Percentiles rank a stretch among this genome's conserved stretches.
Conservation (phyloP, 495 filamentous ascomycete genomes). For the Penicillium psychrofluorescens region DNA sequence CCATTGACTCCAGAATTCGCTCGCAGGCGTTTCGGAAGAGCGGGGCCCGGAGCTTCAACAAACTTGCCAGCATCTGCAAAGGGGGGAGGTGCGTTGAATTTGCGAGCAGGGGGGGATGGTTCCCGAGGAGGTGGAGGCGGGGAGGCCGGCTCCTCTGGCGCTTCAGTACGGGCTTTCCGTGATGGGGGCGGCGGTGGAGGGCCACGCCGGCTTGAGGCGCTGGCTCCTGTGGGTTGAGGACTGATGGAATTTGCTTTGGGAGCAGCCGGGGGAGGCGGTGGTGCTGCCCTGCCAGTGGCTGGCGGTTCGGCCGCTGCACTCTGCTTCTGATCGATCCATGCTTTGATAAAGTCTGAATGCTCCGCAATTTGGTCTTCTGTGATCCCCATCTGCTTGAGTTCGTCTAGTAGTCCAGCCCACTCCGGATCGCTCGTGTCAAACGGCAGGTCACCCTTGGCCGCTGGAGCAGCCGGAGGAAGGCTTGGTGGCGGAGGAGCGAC, state of each 20-base stretch:
- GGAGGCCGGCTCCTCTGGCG: constrained; percentile 48
- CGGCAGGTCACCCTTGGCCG: constrained; percentile 46
- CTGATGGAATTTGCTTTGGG: constrained; percentile 44
- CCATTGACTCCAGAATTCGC: constrained; percentile 56
- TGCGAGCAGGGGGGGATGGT: constrained; percentile 42
- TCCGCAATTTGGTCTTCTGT: constrained; percentile 88
- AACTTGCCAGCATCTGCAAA: constrained; percentile 81
- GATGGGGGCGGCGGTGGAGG: constrained; percentile 83
- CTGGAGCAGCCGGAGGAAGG: constrained; percentile 18
- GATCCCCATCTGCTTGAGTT: constrained; percentile 78
- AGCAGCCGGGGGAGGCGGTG: constrained; percentile 51
- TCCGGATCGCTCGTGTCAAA: constrained; percentile 78
- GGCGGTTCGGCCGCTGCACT: constrained; percentile 31
- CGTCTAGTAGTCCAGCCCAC: constrained; percentile 77
- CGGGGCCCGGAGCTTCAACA: constrained; percentile 47
- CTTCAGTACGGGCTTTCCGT: constrained; percentile 48
- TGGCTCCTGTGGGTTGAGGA: constrained; percentile 61
- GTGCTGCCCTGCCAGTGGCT: constrained; percentile 40
- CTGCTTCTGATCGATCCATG: constrained; percentile 79
- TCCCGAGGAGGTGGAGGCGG: constrained; percentile 42
- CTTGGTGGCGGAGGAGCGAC: constrained; percentile 40
- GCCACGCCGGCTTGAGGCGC: constrained; percentile 55
- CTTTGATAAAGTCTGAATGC: constrained; percentile 91
- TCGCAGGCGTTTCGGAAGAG: constrained; percentile 46
- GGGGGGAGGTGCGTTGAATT: constrained; percentile 78